These are phyloP conservation scores for Protomyces inouyei DNA, from an alignment of 1,139 yeast genomes.

Conservation along the genomic window DNA sequence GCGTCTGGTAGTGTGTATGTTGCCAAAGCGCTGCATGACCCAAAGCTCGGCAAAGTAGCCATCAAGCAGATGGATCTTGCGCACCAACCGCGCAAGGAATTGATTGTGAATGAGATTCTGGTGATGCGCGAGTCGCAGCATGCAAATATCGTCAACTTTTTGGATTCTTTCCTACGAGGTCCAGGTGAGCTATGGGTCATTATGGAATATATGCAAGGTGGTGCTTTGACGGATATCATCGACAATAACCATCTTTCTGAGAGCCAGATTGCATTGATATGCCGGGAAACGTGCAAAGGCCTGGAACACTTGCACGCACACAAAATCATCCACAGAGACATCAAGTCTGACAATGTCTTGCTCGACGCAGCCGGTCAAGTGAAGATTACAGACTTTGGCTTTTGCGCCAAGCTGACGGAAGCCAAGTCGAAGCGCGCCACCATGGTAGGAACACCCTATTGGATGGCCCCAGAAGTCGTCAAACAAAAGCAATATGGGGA, in stretches of 20 bases:
- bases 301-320: constrained; percentile 84
- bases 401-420: constrained; percentile 92
- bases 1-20: constrained; percentile 94
- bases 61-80: constrained; percentile 92
- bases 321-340: constrained; percentile 92
- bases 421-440: constrained; percentile 92
- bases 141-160: constrained; percentile 84
- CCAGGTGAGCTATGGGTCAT: constrained; percentile 76
- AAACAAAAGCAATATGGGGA: constrained; percentile 75
- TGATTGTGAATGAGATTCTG: constrained; percentile 85
- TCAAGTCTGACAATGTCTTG: constrained; percentile 88
- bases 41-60: constrained; percentile 47
- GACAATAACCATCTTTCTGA: constrained; percentile 74
- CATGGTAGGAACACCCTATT: constrained; percentile 98
- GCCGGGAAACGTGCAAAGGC: constrained; percentile 87
- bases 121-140: constrained; percentile 93
- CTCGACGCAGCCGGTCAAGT: constrained; percentile 83
- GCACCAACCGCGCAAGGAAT: constrained; percentile 90
- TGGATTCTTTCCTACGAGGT: constrained; percentile 68
- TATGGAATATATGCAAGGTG: constrained; percentile 95
- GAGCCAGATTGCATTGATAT: constrained; percentile 85
- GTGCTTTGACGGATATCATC: constrained; percentile 83
- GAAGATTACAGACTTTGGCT: constrained; percentile 95
- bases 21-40: constrained; percentile 48
- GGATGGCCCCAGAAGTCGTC: constrained; percentile 99